phyloP scores from a whole-genome alignment of 768 basidiomycete species.

The Inosperma sp. region DNA sequence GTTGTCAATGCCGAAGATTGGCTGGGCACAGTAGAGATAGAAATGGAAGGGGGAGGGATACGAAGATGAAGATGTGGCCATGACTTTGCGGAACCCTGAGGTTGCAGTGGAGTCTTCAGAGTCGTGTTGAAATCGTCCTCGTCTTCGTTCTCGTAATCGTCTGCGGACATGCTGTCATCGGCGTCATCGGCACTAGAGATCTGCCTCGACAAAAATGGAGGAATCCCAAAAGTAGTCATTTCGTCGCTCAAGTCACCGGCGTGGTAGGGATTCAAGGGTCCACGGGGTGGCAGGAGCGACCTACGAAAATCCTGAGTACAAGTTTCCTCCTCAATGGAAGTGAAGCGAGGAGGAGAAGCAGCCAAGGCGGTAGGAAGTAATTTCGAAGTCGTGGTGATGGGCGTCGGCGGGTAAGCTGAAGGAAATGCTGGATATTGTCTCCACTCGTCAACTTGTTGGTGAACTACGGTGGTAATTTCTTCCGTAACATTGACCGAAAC shows the following conservation, averaged over 20 bases:
- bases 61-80: slow-evolving; percentile 18
- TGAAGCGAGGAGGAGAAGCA: slow-evolving; percentile 23
- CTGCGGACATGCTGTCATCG: slow-evolving; percentile 27
- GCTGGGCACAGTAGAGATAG: slow-evolving; percentile 26
- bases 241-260: slow-evolving; percentile 60
- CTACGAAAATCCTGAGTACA: slow-evolving; percentile 57
- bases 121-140: slow-evolving; percentile 67
- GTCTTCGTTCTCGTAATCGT: slow-evolving; percentile 36
- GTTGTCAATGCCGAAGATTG: slow-evolving; percentile 38
- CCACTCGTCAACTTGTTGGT: slow-evolving; percentile 57
- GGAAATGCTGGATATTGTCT: slow-evolving; percentile 70
- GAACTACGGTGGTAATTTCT: slow-evolving; percentile 1
- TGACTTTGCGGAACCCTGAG: slow-evolving; percentile 22
- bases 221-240: slow-evolving; percentile 36
- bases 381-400: slow-evolving; percentile 38
- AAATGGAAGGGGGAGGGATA: slow-evolving; percentile 13
- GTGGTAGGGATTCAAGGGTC: slow-evolving; percentile 55
- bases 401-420: slow-evolving; percentile 73
- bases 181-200: slow-evolving; percentile 31
- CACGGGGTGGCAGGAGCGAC: slow-evolving; percentile 66
- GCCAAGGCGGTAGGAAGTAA: slow-evolving; percentile 24
- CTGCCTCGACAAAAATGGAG: slow-evolving; percentile 13
- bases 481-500: slow-evolving; percentile 12
- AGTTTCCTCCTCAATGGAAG: slow-evolving; percentile 36
- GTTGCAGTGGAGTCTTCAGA: slow-evolving; percentile 54